Percentiles rank a stretch among this genome's conserved stretches.
phyloP scores from a whole-genome alignment of 1,284 basidiomycete genomes.

The Microbotryomycetes sp. region DNA sequence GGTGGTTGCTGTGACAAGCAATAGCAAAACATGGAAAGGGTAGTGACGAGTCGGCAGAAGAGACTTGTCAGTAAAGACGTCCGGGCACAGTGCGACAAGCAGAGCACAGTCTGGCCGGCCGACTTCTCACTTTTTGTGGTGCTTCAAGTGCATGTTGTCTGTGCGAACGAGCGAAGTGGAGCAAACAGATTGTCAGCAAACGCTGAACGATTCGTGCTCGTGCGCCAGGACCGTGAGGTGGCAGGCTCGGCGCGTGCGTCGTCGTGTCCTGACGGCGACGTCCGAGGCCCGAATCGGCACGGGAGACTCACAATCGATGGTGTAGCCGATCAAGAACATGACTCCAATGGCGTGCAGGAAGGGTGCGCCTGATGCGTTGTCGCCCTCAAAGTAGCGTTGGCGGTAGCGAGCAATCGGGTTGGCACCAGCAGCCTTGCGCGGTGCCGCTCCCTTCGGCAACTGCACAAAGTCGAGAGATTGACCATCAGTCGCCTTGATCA shows the following conservation, averaged over 20 bases:
- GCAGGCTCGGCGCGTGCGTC: no score
- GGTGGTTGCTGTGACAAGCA: conserved; percentile 20
- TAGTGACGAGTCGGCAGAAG: not conserved
- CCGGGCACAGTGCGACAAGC: not conserved
- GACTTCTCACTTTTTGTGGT: conserved; percentile 35
- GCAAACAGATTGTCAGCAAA: no score
- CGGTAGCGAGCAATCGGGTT: conserved; percentile 37
- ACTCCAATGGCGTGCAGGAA: conserved; percentile 35
- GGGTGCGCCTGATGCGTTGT: conserved; percentile 37
- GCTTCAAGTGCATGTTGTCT: conserved; percentile 37
- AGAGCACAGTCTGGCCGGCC: no score
- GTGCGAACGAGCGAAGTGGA: no score
- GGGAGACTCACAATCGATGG: conserved; percentile 22
- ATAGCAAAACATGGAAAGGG: no score
- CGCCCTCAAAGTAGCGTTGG: conserved; percentile 36
- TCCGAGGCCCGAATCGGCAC: not conserved
- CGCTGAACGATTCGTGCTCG: no score
- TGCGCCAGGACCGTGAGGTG: no score
- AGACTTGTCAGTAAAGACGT: not conserved
- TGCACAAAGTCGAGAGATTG: conserved; percentile 4
- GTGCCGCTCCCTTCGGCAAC: conserved; percentile 38
- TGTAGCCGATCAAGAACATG: conserved; percentile 38
- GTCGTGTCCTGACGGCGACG: not conserved
- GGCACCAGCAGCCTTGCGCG: conserved; percentile 19
- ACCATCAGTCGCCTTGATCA: not conserved